These are phyloP conservation scores for Fusarium sp. DNA, from an alignment of 2,329 filamentous ascomycete species.

Conservation along the genomic window DNA sequence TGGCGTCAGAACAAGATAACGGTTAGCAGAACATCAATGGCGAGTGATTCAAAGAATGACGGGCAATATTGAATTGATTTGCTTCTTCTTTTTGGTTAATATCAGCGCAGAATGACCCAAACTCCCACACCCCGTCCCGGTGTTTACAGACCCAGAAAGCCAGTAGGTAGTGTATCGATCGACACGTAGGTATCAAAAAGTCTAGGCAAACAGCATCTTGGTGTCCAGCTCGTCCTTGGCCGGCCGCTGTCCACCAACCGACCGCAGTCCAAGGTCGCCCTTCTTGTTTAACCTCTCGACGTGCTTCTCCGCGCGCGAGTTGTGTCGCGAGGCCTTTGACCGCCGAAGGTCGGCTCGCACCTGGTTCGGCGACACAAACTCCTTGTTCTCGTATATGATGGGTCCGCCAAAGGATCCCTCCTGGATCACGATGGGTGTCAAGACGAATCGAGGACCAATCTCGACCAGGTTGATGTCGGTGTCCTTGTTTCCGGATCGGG, in stretches of 20 bases:
- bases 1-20: slow-evolving; percentile 18
- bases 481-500: slow-evolving; percentile 54
- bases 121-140: slow-evolving; percentile 41
- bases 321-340: slow-evolving; percentile 79
- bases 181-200: slow-evolving; percentile 40
- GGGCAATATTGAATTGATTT: slow-evolving; percentile 16
- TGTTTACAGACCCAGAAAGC: slow-evolving; percentile 41
- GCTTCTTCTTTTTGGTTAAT: slow-evolving; percentile 33
- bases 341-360: slow-evolving; percentile 81
- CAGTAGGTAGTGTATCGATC: slow-evolving; percentile 33
- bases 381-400: slow-evolving; percentile 97
- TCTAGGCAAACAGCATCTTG: slow-evolving; percentile 74
- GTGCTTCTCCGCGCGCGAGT: slow-evolving; percentile 74
- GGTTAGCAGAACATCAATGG: not conserved
- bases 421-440: slow-evolving; percentile 93
- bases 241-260: slow-evolving; percentile 67
- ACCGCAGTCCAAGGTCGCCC: slow-evolving; percentile 76
- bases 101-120: slow-evolving; percentile 40
- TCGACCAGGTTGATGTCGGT: slow-evolving; percentile 86
- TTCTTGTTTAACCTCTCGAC: slow-evolving; percentile 77
- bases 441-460: slow-evolving; percentile 90
- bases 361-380: slow-evolving; percentile 96
- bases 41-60: slow-evolving; percentile 4
- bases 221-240: slow-evolving; percentile 77
- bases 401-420: slow-evolving; percentile 95